Evolutionary conservation across 805 yeast genomes (phyloP), one percentile per base, ranked within the genome.

Genomic region (Pichia insulana): DNA sequence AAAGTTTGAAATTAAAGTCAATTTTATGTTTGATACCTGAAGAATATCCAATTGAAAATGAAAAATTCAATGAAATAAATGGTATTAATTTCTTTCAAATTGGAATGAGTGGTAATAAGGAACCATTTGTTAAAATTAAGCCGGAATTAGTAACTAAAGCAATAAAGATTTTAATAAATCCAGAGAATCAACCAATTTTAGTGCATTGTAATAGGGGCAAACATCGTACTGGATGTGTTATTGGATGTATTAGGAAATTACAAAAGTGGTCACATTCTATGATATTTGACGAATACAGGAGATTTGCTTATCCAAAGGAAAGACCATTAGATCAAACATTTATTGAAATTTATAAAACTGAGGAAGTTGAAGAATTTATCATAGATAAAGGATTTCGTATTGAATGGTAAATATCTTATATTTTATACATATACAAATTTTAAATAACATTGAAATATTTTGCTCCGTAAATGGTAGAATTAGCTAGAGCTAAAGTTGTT

Each of bases 171-270:
- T 85, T 87, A 12, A 60, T 87, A 13, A 71, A 92, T 54, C 96
- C 97, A 0, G 78, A 59, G 18, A 90, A 92, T 61, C 97, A 88
- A 45, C 98, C 98, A 2, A 68, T 92, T 11, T 67, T 92, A 49
- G 85, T 92, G 35, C 98, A 92, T 61, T 92, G 98, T 64, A 92
- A 92, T 63, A 68, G 96, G 45, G 98, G 98, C 10, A 92, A 90
- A 60, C 98, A 92, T 61, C 71, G 98, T 52, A 92, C 98, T 0
- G 98, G 98, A 0, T 92, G 97, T 61, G 69, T 92, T 13, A 89
- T 92, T 26, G 98, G 98, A 2, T 90, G 96, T 56, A 70, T 92
- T 28, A 67, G 98, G 46, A 70, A 92, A 53, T 64, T 89, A 41
- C 97, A 90, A 57, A 78, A 80, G 46, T 92, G 98, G 98, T 81